These are phyloP conservation scores for Clathrus columnatus DNA, from an alignment of 768 basidiomycete genomes.

Conservation along the genomic window DNA sequence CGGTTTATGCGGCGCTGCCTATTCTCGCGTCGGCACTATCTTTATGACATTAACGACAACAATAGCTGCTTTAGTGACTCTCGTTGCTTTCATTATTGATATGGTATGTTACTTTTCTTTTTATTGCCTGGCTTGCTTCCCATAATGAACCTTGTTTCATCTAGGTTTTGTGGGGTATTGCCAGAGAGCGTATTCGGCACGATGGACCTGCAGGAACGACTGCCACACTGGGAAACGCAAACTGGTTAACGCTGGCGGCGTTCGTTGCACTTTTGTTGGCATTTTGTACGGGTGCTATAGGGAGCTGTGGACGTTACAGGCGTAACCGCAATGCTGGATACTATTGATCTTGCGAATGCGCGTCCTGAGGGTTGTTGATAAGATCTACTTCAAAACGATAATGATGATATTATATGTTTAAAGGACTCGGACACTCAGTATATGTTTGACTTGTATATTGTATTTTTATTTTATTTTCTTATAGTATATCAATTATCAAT, in stretches of 20 bases:
- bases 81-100: conserved; percentile 68
- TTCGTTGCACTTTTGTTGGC: conserved; percentile 56
- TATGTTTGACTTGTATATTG: too few species aligned
- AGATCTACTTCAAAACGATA: too few species aligned
- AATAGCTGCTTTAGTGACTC: conserved; percentile 56
- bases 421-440: too few species aligned
- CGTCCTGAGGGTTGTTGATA: too few species aligned
- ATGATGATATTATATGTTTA: too few species aligned
- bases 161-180: conserved; percentile 61
- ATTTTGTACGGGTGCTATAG: conserved; percentile 57
- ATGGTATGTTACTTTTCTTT: conserved; percentile 34
- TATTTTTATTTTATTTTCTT: too few species aligned
- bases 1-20: conserved; percentile 55
- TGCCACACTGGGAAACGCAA: conserved; percentile 68
- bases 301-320: conserved; percentile 59
- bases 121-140: too few species aligned
- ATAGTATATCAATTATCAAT: too few species aligned
- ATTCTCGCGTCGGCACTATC: conserved; percentile 64
- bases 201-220: conserved; percentile 23
- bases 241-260: conserved; percentile 75
- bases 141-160: too few species aligned
- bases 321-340: conserved; percentile 24
- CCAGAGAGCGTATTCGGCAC: conserved; percentile 47
- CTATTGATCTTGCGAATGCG: conserved; percentile 7
- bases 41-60: conserved; percentile 64